A percentile compares a stretch with the other conserved stretches of the same genome.
Evolutionary conservation across 805 yeast genomes (phyloP).

Genomic region (Saccharomycopsis sp.): DNA sequence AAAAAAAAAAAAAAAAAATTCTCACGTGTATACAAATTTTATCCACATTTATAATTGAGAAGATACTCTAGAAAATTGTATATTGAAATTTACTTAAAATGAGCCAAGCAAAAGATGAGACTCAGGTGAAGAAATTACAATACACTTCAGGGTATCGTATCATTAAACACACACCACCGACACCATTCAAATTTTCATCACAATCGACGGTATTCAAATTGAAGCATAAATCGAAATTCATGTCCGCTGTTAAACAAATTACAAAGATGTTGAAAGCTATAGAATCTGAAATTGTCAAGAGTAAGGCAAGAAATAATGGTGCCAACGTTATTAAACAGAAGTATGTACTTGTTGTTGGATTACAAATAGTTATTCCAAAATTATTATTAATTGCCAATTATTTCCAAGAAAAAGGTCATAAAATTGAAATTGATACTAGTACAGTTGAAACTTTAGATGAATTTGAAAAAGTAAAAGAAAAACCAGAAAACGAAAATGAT

Average conservation of each 20-base stretch:
- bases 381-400: slow-evolving; percentile 56
- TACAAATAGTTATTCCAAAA: slow-evolving; percentile 67
- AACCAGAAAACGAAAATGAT: background rate
- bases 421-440: slow-evolving; percentile 56
- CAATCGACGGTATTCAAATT: slow-evolving; percentile 46
- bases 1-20: too few relatives aligned
- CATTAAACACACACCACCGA: slow-evolving; percentile 51
- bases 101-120: slow-evolving; percentile 22
- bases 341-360: slow-evolving; percentile 56
- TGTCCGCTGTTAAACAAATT: slow-evolving; percentile 64
- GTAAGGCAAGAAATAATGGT: slow-evolving; percentile 30
- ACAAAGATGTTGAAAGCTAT: slow-evolving; percentile 38
- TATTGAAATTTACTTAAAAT: too few relatives aligned
- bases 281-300: slow-evolving; percentile 31
- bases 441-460: slow-evolving; percentile 72
- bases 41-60: too few relatives aligned
- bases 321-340: slow-evolving; percentile 25
- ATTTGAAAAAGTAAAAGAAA: slow-evolving; percentile 28
- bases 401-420: slow-evolving; percentile 45
- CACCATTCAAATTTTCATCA: slow-evolving; percentile 36
- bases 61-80: too few relatives aligned
- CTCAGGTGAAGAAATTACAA: too few relatives aligned
- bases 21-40: too few relatives aligned
- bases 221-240: slow-evolving; percentile 61
- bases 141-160: too few relatives aligned